Conservation (phyloP, 768 basidiomycete species). For the Leccinum imitatum region DNA sequence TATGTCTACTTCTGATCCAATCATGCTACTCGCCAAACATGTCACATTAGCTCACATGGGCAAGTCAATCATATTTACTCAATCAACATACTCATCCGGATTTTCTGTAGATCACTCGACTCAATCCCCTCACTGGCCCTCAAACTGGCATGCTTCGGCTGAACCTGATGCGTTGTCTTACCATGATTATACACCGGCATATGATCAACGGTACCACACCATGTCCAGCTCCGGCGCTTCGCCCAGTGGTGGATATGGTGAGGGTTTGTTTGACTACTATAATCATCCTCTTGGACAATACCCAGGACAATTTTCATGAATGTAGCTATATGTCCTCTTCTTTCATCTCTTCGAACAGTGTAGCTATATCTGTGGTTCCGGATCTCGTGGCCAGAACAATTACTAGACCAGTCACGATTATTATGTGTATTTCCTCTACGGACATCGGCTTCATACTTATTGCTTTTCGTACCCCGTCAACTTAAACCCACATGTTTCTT, state of each 20-base stretch:
- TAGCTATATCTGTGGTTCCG: neutral
- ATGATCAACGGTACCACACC: slow-evolving; percentile 2
- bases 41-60: neutral
- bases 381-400: neutral
- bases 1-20: neutral
- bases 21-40: neutral
- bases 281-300: neutral
- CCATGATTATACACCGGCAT: neutral
- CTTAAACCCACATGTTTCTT: slow-evolving; percentile 17
- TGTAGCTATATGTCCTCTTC: neutral
- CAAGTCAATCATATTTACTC: neutral
- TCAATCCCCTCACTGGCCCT: neutral
- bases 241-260: neutral
- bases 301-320: neutral
- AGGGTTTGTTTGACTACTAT: neutral
- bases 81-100: neutral
- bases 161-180: neutral
- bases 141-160: neutral
- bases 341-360: neutral
- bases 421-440: neutral
- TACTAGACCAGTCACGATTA: neutral
- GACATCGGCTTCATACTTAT: neutral
- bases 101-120: slow-evolving; percentile 3
- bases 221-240: neutral
- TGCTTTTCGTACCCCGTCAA: neutral